These are phyloP conservation scores for Rhynchospora breviuscula DNA, from an alignment of 176 grass and related monocot species.

Conservation along the genomic window DNA sequence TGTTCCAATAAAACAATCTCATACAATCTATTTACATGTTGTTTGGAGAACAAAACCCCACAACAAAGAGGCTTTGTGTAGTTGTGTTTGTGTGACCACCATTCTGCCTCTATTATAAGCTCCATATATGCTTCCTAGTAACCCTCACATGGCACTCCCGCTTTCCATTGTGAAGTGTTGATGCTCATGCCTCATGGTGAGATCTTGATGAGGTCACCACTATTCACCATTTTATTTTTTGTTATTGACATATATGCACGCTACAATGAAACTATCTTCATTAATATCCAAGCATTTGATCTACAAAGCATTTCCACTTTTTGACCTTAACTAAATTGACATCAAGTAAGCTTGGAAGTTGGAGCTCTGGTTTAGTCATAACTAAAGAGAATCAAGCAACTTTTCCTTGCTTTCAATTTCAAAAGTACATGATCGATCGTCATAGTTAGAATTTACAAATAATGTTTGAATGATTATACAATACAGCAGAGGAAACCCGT, in stretches of 20 bases:
- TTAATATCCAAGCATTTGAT: not conserved
- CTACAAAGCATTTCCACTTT: not conserved
- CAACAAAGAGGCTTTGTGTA: not conserved
- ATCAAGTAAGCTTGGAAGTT: not conserved
- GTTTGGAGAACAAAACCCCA: not conserved
- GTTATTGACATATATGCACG: not conserved
- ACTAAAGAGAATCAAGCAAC: not conserved
- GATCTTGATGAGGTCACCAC: constrained; percentile 1
- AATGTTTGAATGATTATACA: no score
- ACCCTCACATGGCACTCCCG: not conserved
- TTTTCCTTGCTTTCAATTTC: not conserved
- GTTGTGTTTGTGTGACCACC: constrained; percentile 9
- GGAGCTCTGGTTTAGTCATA: not conserved
- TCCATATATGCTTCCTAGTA: not conserved
- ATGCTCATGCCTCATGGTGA: not conserved
- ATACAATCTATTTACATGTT: not conserved
- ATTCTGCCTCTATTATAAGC: not conserved
- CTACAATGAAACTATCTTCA: not conserved
- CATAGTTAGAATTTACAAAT: not conserved
- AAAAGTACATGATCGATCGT: not conserved
- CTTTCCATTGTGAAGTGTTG: not conserved
- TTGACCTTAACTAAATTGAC: not conserved
- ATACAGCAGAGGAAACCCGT: no score
- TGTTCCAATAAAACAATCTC: not conserved
- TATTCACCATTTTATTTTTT: not conserved